These are phyloP conservation scores for Sinapis alba DNA, from an alignment of 441 rosid species.

Conservation along the genomic window DNA sequence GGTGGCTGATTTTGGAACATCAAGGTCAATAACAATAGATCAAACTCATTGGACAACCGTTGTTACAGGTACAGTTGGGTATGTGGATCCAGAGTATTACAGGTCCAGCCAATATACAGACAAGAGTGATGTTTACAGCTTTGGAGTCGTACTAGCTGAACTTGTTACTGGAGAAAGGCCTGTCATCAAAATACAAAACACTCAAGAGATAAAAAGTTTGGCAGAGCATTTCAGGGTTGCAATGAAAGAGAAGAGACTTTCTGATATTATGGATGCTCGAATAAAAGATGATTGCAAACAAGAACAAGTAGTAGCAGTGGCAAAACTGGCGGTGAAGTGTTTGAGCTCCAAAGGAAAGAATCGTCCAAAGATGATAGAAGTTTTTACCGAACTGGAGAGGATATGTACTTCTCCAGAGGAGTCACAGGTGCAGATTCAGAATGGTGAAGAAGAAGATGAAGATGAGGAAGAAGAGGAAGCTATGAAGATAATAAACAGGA, in stretches of 20 bases:
- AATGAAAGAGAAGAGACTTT: constrained; percentile 47
- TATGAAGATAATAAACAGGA: background rate
- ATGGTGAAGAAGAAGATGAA: background rate
- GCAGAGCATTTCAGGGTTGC: constrained; percentile 57
- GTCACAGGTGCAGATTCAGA: background rate
- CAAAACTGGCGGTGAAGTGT: constrained; percentile 37
- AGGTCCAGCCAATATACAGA: constrained; percentile 58
- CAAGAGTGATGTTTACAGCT: constrained; percentile 78
- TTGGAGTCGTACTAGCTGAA: constrained; percentile 42
- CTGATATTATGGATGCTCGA: constrained; percentile 32
- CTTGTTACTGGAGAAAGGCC: too few relatives aligned
- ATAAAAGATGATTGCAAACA: constrained; percentile 23
- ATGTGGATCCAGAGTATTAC: constrained; percentile 77
- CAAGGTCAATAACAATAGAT: constrained; percentile 65
- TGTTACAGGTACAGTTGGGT: constrained; percentile 70
- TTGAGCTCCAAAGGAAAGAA: constrained; percentile 42
- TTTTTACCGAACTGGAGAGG: background rate
- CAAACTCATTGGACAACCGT: constrained; percentile 61
- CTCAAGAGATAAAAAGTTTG: constrained; percentile 19
- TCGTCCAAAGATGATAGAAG: constrained; percentile 41
- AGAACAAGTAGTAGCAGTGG: constrained; percentile 39
- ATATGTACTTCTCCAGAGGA: constrained; percentile 4
- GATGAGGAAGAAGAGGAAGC: constrained; percentile 8
- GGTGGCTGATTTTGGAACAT: constrained; percentile 75
- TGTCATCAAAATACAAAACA: constrained; percentile 15